A percentile compares a stretch with the other conserved stretches of the same genome.
Conservation (phyloP, 169 alveolate genomes). For the Theileria orientalis region DNA sequence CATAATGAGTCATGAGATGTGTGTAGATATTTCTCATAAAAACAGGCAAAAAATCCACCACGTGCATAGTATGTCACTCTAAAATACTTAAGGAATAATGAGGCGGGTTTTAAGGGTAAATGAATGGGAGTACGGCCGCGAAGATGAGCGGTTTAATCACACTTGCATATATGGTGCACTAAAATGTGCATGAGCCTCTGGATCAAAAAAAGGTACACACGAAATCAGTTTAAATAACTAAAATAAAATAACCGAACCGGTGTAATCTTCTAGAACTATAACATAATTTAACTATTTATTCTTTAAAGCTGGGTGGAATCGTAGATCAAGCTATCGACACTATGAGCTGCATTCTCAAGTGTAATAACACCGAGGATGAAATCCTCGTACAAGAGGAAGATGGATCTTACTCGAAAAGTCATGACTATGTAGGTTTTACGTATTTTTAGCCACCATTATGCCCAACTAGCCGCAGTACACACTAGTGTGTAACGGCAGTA, state of each 20-base stretch:
- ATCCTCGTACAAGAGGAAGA: constrained; percentile 51
- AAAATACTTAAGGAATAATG: too few species aligned
- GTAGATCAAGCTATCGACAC: background rate
- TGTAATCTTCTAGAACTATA: background rate
- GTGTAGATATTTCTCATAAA: too few species aligned
- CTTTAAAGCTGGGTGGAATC: background rate
- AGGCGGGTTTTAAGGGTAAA: too few species aligned
- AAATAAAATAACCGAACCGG: background rate
- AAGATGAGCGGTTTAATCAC: background rate
- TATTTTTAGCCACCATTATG: background rate
- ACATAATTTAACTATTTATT: background rate
- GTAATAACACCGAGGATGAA: constrained; percentile 62
- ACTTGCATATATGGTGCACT: constrained; percentile 6
- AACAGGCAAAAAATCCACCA: too few species aligned
- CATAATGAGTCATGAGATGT: background rate
- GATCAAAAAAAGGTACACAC: background rate
- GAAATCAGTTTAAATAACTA: too few species aligned
- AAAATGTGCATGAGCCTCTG: constrained; percentile 11
- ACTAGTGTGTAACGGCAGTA: background rate
- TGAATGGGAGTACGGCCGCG: too few species aligned
- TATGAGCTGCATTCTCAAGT: constrained; percentile 61
- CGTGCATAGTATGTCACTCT: too few species aligned
- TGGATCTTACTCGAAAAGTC: constrained; percentile 33
- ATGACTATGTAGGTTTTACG: constrained; percentile 56
- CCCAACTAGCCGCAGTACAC: background rate